A percentile compares a stretch with the other conserved stretches of the same genome.
phyloP scores from a whole-genome alignment of 306 rosid species.

The Pyrus betulifolia region DNA sequence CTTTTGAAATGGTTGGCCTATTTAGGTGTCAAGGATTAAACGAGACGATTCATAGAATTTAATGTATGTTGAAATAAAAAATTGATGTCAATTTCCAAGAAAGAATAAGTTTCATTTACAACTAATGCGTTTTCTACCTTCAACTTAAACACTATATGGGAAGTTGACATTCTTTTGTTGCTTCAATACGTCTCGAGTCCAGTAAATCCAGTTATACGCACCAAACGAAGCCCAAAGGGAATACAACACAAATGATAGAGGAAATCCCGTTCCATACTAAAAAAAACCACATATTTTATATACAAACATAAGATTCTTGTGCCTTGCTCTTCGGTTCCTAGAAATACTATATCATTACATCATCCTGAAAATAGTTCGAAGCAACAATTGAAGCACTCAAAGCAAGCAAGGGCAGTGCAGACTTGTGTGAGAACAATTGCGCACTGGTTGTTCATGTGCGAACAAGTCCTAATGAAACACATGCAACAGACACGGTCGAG shows the following conservation, averaged over 20 bases:
- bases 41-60: too few relatives aligned
- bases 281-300: background rate
- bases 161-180: too few relatives aligned
- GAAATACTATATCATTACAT: background rate
- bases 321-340: background rate
- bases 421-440: conserved; percentile 59
- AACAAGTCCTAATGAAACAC: conserved; percentile 59
- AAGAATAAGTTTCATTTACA: too few relatives aligned
- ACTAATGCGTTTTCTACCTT: too few relatives aligned
- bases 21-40: background rate
- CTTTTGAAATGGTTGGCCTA: background rate
- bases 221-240: background rate
- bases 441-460: conserved; percentile 46
- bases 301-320: background rate
- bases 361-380: conserved; percentile 57
- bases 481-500: conserved; percentile 52
- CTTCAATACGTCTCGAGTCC: too few relatives aligned
- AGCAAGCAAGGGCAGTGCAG: conserved; percentile 76
- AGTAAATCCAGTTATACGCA: too few relatives aligned
- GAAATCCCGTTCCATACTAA: background rate
- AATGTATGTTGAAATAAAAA: too few relatives aligned
- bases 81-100: too few relatives aligned
- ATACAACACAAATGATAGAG: background rate
- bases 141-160: too few relatives aligned
- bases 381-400: conserved; percentile 67